Evolutionary conservation across 169 alveolate species (phyloP), one percentile per base, ranked within the genome.

Genomic region (Plasmodium chabaudi): DNA sequence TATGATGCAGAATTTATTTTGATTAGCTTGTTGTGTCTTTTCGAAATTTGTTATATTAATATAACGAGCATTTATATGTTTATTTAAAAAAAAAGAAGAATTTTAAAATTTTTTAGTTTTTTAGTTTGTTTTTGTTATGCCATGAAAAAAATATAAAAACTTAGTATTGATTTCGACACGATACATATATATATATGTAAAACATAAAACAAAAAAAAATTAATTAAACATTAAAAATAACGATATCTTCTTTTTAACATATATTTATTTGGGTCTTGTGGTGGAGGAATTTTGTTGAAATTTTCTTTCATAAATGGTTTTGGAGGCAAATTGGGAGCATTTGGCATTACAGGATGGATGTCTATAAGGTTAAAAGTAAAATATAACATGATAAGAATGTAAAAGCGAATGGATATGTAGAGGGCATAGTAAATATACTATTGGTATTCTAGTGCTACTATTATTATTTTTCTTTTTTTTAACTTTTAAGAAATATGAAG

Each of bases 181-280:
- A 34, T 34, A 34, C 42, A 34, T 34, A 34, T 34, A 21, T 34
- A 21, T 21, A 34, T 34, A n/a, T 9, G 34, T 39, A 13, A 51
- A 15, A 12, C 19, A 15, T 15, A 13, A 12, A 13, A 13, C 23
- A 13, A 15, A 12, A 51, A 49, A 51, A 51, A 13, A 15, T 12
- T 15, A 51, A 51, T 15, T 51, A 15, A 13, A 15, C 59, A 60
- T 53, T 51, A 71, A 60, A 71, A 71, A 51, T 63, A 75, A 23
- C 47, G 39, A 19, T 25, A 61, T 75, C 39, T 75, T 27, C 49
- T 75, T 75, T 34, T 75, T 12, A 75, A 9, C 42, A 56, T 63
- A 55, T 75, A 75, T 75, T 75, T 75, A 75, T 75, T 75, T n/a
- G 68, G 88, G 9, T 75, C 88, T 65, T 75, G 88, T 1, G 88